Conservation (phyloP, 805 yeast species). For the Starmerella tilneyi region DNA sequence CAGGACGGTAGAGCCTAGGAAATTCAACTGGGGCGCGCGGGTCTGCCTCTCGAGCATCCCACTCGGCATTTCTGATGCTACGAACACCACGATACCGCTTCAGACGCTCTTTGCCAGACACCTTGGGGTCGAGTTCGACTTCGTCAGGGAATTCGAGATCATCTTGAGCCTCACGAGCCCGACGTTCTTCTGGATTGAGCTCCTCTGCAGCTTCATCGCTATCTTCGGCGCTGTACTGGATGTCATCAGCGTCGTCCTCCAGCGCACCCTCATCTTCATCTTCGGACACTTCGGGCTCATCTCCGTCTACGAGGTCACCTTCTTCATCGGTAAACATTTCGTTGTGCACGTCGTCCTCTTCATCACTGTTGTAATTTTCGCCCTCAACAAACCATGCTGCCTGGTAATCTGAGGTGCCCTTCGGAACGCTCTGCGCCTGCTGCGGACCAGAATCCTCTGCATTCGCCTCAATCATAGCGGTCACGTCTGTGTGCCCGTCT, state of each 20-base stretch:
- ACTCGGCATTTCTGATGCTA: constrained; percentile 63
- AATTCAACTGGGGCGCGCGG: constrained; percentile 66
- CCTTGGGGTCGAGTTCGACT: constrained; percentile 68
- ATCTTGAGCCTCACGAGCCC: constrained; percentile 59
- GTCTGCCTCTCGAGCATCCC: constrained; percentile 84
- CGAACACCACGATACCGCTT: constrained; percentile 78
- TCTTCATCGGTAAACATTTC: constrained; percentile 25
- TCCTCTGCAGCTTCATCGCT: constrained; percentile 31
- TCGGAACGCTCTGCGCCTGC: constrained; percentile 40
- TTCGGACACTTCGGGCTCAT: constrained; percentile 6
- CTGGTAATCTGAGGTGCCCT: constrained; percentile 69
- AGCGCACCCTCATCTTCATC: constrained; percentile 32
- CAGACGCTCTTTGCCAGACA: constrained; percentile 64
- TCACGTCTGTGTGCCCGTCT: constrained; percentile 48
- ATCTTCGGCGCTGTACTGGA: constrained; percentile 11
- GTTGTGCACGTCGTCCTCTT: constrained; percentile 29
- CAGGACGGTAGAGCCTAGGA: constrained; percentile 61
- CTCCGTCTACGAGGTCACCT: constrained; percentile 22
- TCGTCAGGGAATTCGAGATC: constrained; percentile 95
- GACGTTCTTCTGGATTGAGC: constrained; percentile 74
- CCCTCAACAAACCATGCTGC: constrained; percentile 54
- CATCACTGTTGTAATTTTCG: constrained; percentile 37
- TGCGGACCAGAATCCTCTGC: constrained; percentile 28
- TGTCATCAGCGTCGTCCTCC: constrained; percentile 33
- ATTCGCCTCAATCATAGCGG: constrained; percentile 29